Conservation (phyloP, 1,284 basidiomycete genomes). For the Naganishia sp. region DNA sequence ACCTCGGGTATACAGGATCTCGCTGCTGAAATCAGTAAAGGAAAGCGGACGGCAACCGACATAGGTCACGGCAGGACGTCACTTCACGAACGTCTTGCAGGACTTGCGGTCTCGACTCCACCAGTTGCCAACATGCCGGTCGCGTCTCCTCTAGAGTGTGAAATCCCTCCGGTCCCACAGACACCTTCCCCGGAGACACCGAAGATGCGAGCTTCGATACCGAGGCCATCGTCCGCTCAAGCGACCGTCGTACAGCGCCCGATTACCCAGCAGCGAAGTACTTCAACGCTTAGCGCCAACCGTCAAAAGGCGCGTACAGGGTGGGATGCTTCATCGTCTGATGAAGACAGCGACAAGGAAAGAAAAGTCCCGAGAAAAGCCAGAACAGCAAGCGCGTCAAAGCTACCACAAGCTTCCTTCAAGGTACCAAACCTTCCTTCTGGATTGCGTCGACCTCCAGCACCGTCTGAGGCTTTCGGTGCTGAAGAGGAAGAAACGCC, state of each 20-base stretch:
- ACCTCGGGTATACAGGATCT: slow-evolving; percentile 24
- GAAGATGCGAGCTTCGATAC: not conserved
- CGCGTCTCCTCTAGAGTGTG: slow-evolving; percentile 14
- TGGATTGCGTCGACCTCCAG: slow-evolving; percentile 31
- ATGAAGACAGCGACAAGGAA: slow-evolving; percentile 17
- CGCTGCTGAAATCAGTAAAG: slow-evolving; percentile 9
- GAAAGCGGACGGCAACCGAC: not conserved
- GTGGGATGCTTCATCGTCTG: slow-evolving; percentile 30
- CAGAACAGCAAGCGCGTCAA: slow-evolving; percentile 8
- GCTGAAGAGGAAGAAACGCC: slow-evolving; percentile 15
- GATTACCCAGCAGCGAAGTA: slow-evolving; percentile 3
- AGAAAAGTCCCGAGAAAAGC: slow-evolving; percentile 10
- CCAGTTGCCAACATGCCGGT: slow-evolving; percentile 7
- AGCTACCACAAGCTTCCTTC: slow-evolving; percentile 5
- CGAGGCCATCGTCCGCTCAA: slow-evolving; percentile 12
- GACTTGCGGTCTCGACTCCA: slow-evolving; percentile 19
- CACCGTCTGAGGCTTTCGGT: slow-evolving; percentile 33
- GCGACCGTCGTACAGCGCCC: not conserved
- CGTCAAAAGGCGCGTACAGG: slow-evolving; percentile 22
- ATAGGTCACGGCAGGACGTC: not conserved
- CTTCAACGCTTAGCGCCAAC: slow-evolving; percentile 6
- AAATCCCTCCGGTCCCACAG: slow-evolving; percentile 10
- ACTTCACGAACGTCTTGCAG: slow-evolving; percentile 12
- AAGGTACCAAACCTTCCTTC: slow-evolving; percentile 32
- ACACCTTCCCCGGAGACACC: slow-evolving; percentile 14